Evolutionary conservation across 805 yeast genomes (phyloP).

Genomic region (Barnettozyma sp.): DNA sequence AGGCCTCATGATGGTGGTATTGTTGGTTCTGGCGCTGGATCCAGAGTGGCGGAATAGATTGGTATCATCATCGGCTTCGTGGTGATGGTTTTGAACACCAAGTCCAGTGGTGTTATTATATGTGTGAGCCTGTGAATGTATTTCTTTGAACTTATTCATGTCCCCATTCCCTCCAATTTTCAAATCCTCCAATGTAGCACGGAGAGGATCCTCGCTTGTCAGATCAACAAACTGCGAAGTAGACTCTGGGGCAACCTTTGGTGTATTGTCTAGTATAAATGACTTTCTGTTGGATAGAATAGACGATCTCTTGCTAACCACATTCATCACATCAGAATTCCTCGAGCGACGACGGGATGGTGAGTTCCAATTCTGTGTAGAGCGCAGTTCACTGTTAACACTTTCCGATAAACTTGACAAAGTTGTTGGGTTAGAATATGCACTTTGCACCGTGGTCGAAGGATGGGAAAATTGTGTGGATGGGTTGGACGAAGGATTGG

Average conservation of each 20-base stretch:
- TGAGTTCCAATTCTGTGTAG: conserved; percentile 26
- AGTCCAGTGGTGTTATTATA: too few relatives aligned
- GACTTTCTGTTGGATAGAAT: conserved; percentile 20
- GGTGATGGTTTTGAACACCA: too few relatives aligned
- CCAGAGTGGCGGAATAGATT: conserved; percentile 13
- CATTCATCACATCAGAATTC: conserved; percentile 14
- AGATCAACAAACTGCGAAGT: conserved; percentile 12
- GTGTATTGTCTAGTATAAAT: conserved; percentile 17
- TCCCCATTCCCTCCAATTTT: conserved; percentile 37
- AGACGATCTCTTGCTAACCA: conserved; percentile 13
- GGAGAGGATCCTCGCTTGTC: conserved; percentile 38
- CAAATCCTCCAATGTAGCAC: conserved; percentile 44
- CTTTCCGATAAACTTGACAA: conserved; percentile 25
- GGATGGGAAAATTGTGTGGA: conserved; percentile 16
- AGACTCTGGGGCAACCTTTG: not conserved
- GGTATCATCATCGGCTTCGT: too few relatives aligned
- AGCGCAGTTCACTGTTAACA: conserved; percentile 18
- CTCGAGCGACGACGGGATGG: conserved; percentile 25
- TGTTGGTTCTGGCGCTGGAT: conserved; percentile 18
- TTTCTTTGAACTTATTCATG: conserved; percentile 32
- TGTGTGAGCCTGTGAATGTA: conserved; percentile 11
- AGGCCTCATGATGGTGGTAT: conserved; percentile 22
- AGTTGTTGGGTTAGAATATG: conserved; percentile 26
- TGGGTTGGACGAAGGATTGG: conserved; percentile 20
- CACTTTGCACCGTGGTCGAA: conserved; percentile 18